These are phyloP conservation scores for Xylaria multiplex DNA, from an alignment of 2,329 filamentous ascomycete species.

Conservation along the genomic window DNA sequence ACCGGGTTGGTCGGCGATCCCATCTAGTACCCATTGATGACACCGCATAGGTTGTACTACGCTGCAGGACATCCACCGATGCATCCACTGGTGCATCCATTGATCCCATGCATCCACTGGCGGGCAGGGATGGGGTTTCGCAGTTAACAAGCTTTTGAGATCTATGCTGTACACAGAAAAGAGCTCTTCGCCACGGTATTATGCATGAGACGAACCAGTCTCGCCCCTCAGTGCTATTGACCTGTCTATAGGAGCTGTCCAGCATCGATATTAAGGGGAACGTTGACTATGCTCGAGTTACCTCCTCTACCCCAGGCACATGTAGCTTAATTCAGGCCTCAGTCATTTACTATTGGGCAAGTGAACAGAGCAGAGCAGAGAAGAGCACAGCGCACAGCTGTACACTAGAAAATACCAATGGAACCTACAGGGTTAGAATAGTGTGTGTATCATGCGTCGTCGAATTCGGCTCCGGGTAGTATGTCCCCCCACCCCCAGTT, in stretches of 20 bases:
- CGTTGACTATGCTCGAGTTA: too few relatives aligned
- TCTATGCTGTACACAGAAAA: conserved; percentile 4
- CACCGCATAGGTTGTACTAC: conserved; percentile 13
- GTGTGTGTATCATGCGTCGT: neutral
- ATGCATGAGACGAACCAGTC: conserved; percentile 5
- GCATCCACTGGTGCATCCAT: too few relatives aligned
- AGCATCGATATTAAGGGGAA: neutral
- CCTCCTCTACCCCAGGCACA: too few relatives aligned
- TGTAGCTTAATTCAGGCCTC: too few relatives aligned
- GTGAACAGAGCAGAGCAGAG: neutral
- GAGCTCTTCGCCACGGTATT: conserved; percentile 1
- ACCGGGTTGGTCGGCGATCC: conserved; percentile 20
- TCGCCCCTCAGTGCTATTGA: neutral
- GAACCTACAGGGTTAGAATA: neutral
- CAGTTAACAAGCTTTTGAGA: conserved; percentile 10
- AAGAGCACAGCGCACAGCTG: too few relatives aligned
- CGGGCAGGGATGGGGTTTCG: conserved; percentile 6
- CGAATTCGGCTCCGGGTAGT: conserved; percentile 9
- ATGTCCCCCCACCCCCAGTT: conserved; percentile 5
- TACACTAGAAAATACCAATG: too few relatives aligned
- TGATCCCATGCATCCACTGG: neutral
- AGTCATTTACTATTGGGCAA: neutral
- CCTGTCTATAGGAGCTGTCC: neutral
- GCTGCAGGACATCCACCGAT: neutral
- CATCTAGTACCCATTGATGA: neutral